Base-by-base conservation (phyloP, 805 yeast species). In the Kodamaea kaohsiungensis region DNA sequence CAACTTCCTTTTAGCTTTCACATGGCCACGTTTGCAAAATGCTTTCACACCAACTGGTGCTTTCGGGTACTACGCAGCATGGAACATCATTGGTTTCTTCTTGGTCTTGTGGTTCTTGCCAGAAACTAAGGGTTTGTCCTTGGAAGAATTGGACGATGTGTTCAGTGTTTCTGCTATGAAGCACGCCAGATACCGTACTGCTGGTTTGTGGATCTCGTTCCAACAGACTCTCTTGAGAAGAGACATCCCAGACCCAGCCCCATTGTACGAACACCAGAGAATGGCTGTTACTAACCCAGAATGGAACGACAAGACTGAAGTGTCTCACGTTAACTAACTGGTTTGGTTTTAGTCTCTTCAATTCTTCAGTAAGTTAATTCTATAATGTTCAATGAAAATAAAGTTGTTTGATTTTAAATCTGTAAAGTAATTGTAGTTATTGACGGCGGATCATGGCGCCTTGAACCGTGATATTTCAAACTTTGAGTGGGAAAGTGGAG, bases 11-110 rank as follows among this genome's bases (percentile, higher is more conserved):
- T 73, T 85, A 57, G 84, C 95, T 17, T 78, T 89, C 58, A 85
- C 96, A 7, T 86, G 95, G 95, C 95, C 96, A 42, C 75, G 89
- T 22, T 70, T 90, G 68, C 69, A 81, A 54, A 78, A 70, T 47
- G 85, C 87, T 0, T 86, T 90, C 72, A 83, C 82, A 52, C 82
- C 91, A 2, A 89, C 86, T 59, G 96, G 97, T 68, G 96, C 96
- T 3, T 90, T 88, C 66, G 91, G 95, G 13, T 90, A 85, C 80
- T 90, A 89, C 65, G 96, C 95, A 1, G 96, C 87, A 10, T 87
- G 93, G 92, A 89, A 89, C 67, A 61, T 84, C 55, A 72, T 84
- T 53, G 89, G 89, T 0, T 85, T 85, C 75, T 83, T 85, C 71
- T 61, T 89, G 62, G 89, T 88, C 5, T 78, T 89, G 52, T 85